Base-by-base conservation (phyloP, 2,329 filamentous ascomycete species). In the Exophiala viscosa region DNA sequence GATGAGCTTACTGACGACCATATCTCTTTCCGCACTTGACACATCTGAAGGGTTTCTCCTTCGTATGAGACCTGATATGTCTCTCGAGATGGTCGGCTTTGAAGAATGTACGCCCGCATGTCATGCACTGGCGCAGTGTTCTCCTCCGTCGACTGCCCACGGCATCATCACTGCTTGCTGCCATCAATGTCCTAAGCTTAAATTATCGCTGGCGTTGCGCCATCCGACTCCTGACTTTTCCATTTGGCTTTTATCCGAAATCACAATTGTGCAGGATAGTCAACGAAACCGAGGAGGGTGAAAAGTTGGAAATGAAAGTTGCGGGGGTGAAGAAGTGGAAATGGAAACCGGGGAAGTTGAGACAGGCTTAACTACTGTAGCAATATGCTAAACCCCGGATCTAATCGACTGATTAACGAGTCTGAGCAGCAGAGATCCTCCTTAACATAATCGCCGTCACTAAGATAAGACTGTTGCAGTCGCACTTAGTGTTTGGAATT, bases 81-180 rank as follows among this genome's bases (percentile, higher is more conserved):
- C 66, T 59, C 28, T 65, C 58, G 8, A 68, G 62, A 53, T 68
- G 66, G 31, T 68, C 66, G 11, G 64, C 64, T 51, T 66, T 68
- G 9, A 60, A 55, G 39, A 68, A 68, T 1, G 56, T 58, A 15
- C 57, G 50, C 7, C 53, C 60, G 51, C 64, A 67, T 40, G 52
- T 56, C 32, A 41, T 36, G 41, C 56, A 59, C 38, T 56, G 50
- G 20, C 50, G 50, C 18, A 59, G 36, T 43, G 56, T 59, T 33
- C 43, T 33, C n/a, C 31, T 50, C 7, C 56, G 52, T 23, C 53
- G 49, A n/a, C 47, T 47, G n/a, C 46, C 43, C 3, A 45, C 34
- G n/a, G 46, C 44, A 47, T 40, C 36, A 38, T 58, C 50, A 17
- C 42, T 28, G 17, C n/a, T 31, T 36, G 28, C 38, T n/a, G 35